Evolutionary conservation across 345 rosid species (phyloP), one percentile per base, ranked within the genome.

Genomic region (Alliaria petiolata): DNA sequence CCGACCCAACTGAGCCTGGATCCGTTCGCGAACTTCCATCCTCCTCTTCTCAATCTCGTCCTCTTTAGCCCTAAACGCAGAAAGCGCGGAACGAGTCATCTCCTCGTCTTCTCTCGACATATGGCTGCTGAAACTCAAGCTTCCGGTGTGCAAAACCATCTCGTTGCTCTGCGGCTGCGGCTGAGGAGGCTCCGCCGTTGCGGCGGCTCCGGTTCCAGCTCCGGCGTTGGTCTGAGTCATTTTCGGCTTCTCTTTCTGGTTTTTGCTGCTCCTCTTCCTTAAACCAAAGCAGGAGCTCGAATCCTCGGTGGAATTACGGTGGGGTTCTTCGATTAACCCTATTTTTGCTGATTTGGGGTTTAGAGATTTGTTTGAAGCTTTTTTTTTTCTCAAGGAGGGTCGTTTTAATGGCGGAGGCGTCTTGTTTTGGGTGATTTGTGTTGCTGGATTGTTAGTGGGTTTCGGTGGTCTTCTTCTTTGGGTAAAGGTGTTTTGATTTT

Each of bases 101-200:
- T 95, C 96, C 40, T 95, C 99, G 69, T 95, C 99, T 76, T 91
- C 97, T 76, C 82, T 87, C 5, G 96, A 89, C 88, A 87, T 80
- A 53, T 86, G 88, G 77, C 96, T 85, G 81, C 87, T 80, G 64
- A 95, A 91, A 78, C 99, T 95, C 55, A 91, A 81, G 72, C 83
- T 88, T 33, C 89, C 90, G 61, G 71, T 85, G 45, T 83, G 97
- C 20, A 76, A 0, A 1, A 71, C 72, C 77, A 66, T 59, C 58
- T 77, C 73, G 62, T 42, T 88, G 76, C 77, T 90, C 80, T 67
- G 82, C 16, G 71, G 76, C 51, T 55, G 72, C 6, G 64, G 4
- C 26, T 49, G 81, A 63, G 73, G 82, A 20, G 70, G 76, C 74
- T 80, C 81, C 33, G 76, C 67, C 34, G 83, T 31, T 1, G 47